A percentile compares a stretch with the other conserved stretches of the same genome.
Evolutionary conservation across 768 basidiomycete genomes (phyloP).

Genomic region (Mycena venus): DNA sequence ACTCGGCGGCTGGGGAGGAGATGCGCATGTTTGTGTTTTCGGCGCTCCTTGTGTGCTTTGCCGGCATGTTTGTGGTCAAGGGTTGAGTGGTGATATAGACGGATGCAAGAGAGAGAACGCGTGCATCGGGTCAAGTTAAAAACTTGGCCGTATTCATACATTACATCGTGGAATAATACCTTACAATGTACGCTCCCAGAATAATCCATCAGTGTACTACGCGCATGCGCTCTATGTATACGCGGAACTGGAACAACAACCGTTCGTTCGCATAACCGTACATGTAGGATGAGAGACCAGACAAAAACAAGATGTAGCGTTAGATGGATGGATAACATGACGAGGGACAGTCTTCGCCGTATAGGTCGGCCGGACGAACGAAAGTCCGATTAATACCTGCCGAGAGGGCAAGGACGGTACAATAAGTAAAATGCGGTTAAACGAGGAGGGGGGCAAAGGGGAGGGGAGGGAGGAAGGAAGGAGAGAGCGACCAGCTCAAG

Average conservation of each 20-base stretch:
- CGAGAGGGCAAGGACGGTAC: constrained; percentile 30
- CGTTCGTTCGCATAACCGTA: neutral
- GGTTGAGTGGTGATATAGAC: neutral
- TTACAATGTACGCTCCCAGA: constrained; percentile 20
- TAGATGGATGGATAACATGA: neutral
- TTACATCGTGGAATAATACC: constrained; percentile 7
- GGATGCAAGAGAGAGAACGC: neutral
- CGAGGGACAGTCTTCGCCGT: neutral
- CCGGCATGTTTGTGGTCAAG: constrained; percentile 58
- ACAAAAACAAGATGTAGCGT: constrained; percentile 24
- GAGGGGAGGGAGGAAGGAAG: neutral
- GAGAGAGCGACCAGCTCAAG: constrained; percentile 45
- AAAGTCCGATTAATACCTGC: constrained; percentile 39
- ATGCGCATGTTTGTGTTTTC: constrained; percentile 71
- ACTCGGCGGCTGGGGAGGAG: constrained; percentile 77
- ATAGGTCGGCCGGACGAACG: constrained; percentile 2
- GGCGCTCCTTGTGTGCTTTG: constrained; percentile 60
- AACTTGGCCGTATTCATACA: constrained; percentile 8
- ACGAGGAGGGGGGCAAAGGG: constrained; percentile 18
- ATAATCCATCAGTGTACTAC: constrained; percentile 21
- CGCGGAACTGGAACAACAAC: neutral
- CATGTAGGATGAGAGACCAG: constrained; percentile 6
- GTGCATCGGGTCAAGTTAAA: neutral
- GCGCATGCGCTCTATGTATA: constrained; percentile 9
- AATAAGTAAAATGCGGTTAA: constrained; percentile 30